Percentiles rank a stretch among this genome's conserved stretches.
phyloP scores from a whole-genome alignment of 1,284 basidiomycete species.

The Tylopilus sp. region DNA sequence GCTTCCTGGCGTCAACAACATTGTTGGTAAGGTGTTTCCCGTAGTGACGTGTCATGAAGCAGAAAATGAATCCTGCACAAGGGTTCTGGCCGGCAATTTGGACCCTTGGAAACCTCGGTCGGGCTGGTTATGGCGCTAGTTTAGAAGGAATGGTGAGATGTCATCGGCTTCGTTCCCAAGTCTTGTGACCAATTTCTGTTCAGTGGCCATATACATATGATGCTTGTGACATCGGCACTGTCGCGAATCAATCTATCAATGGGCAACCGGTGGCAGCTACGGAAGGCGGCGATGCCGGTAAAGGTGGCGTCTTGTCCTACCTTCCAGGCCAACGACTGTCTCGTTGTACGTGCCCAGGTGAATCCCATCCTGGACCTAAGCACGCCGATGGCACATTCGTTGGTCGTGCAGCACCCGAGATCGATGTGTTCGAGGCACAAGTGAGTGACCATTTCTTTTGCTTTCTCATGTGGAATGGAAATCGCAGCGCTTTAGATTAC shows the following conservation, averaged over 20 bases:
- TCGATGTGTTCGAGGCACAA: constrained; percentile 48
- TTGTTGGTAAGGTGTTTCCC: constrained; percentile 41
- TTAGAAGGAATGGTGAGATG: constrained; percentile 37
- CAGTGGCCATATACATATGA: constrained; percentile 48
- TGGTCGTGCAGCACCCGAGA: constrained; percentile 52
- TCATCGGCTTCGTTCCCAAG: neutral
- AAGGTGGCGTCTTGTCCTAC: constrained; percentile 39
- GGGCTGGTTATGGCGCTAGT: constrained; percentile 49
- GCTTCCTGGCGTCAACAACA: constrained; percentile 59
- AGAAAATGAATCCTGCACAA: constrained; percentile 16
- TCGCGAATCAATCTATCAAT: constrained; percentile 47
- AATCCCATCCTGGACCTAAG: constrained; percentile 57
- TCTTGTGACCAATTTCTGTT: constrained; percentile 9
- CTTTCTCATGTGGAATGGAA: constrained; percentile 1
- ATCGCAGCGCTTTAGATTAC: constrained; percentile 36
- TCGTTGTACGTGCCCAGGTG: constrained; percentile 55
- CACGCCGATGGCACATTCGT: constrained; percentile 52
- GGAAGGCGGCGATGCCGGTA: constrained; percentile 35
- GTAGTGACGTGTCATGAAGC: neutral
- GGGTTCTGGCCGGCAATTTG: constrained; percentile 61
- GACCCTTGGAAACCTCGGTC: constrained; percentile 65
- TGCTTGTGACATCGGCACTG: constrained; percentile 56
- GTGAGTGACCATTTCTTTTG: constrained; percentile 12
- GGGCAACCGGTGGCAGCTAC: constrained; percentile 39
- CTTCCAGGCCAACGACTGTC: constrained; percentile 52